Percentiles rank a stretch among this genome's conserved stretches.
Conservation (phyloP, 192 early-diverging fungal genomes). For the Podila epigama region DNA sequence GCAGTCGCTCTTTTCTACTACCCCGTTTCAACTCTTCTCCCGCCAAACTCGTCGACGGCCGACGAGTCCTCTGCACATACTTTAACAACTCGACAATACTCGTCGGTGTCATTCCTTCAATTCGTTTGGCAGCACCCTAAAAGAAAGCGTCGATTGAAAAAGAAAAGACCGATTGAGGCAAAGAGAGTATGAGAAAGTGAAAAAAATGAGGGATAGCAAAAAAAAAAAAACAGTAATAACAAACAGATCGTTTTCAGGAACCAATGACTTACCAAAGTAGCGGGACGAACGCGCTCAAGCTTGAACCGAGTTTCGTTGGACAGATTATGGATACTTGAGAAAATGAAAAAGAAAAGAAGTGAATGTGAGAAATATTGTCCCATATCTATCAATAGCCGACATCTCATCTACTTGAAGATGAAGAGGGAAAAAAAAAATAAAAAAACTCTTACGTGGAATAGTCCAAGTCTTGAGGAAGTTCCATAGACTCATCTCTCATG, state of each 20-base stretch:
- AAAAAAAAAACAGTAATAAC: background rate
- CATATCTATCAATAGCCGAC: too few species aligned
- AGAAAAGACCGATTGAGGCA: constrained; percentile 14
- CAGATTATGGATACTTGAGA: constrained; percentile 56
- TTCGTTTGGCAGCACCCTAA: constrained; percentile 77
- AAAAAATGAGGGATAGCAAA: background rate
- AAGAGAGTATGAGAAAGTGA: background rate
- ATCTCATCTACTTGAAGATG: background rate
- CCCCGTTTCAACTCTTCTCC: constrained; percentile 21
- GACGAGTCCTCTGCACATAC: constrained; percentile 55
- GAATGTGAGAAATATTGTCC: too few species aligned
- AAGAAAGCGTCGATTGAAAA: background rate
- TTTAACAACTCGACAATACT: constrained; percentile 74
- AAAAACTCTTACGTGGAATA: constrained; percentile 55
- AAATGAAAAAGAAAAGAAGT: too few species aligned
- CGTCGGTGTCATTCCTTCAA: constrained; percentile 82
- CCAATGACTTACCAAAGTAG: constrained; percentile 65
- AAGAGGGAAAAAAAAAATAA: constrained; percentile 2
- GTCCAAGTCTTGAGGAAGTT: constrained; percentile 68
- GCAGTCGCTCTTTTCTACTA: constrained; percentile 29
- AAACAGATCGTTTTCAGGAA: too few species aligned
- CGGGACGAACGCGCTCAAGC: constrained; percentile 56
- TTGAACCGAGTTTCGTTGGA: constrained; percentile 67
- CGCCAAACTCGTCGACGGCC: constrained; percentile 19
- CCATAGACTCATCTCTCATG: constrained; percentile 71